A percentile compares a stretch with the other conserved stretches of the same genome.
Conservation (phyloP, 2,329 filamentous ascomycete species). For the Trichophyton verrucosum region DNA sequence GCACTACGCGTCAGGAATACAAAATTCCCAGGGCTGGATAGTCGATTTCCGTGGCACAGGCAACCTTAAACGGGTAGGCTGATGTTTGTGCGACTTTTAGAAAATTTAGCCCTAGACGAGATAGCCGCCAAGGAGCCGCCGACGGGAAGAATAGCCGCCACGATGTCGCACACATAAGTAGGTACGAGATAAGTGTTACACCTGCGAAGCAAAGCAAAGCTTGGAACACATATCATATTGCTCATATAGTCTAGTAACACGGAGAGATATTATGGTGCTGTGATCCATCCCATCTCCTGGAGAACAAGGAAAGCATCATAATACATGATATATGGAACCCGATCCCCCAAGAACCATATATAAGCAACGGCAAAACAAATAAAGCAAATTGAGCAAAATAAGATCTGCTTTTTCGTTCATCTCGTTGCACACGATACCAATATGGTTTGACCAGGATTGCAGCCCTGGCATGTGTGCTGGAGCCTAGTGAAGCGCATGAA, state of each 20-base stretch:
- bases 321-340: background rate
- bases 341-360: background rate
- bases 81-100: too few relatives aligned
- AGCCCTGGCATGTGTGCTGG: background rate
- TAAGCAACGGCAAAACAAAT: background rate
- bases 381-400: background rate
- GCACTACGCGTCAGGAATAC: too few relatives aligned
- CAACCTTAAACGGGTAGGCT: too few relatives aligned
- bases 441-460: background rate
- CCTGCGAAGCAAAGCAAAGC: too few relatives aligned
- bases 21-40: too few relatives aligned
- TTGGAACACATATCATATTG: background rate
- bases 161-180: too few relatives aligned
- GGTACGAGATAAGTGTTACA: too few relatives aligned
- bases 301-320: constrained; percentile 3
- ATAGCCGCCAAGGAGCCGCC: too few relatives aligned
- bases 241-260: background rate
- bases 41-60: too few relatives aligned
- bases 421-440: background rate
- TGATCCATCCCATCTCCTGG: constrained; percentile 1
- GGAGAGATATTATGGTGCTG: background rate
- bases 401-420: background rate
- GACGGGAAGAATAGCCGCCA: too few relatives aligned
- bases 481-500: background rate
- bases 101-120: too few relatives aligned